Conservation (phyloP, 192 early-diverging fungal genomes). For the Chytriomyces sp. region DNA sequence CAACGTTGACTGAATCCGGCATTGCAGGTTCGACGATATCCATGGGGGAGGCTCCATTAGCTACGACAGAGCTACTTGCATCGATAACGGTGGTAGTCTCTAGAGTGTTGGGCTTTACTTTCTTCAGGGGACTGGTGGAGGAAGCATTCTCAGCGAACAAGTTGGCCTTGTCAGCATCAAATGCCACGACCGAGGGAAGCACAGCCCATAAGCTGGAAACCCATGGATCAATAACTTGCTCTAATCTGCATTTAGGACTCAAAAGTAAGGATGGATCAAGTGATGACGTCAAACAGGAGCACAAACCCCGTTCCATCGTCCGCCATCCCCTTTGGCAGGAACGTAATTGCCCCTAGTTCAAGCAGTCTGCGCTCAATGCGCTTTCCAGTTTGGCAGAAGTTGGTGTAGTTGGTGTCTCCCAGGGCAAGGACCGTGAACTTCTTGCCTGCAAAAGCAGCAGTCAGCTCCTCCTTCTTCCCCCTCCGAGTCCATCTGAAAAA, state of each 20-base stretch:
- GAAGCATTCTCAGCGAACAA: slow-evolving; percentile 23
- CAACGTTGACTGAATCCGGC: slow-evolving; percentile 1
- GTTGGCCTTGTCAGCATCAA: slow-evolving; percentile 40
- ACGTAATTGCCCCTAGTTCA: slow-evolving; percentile 72
- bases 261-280: not conserved
- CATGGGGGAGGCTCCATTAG: not conserved
- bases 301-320: slow-evolving; percentile 88
- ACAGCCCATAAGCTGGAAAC: slow-evolving; percentile 78
- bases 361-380: slow-evolving; percentile 75
- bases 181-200: slow-evolving; percentile 56
- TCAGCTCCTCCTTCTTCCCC: slow-evolving; percentile 43
- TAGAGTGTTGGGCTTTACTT: not conserved
- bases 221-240: slow-evolving; percentile 91
- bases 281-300: not conserved
- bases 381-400: slow-evolving; percentile 87
- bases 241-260: slow-evolving; percentile 54
- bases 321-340: slow-evolving; percentile 79
- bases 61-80: not conserved
- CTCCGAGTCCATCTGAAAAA: slow-evolving; percentile 82
- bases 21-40: not conserved
- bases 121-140: not conserved
- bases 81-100: not conserved
- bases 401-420: slow-evolving; percentile 93
- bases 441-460: slow-evolving; percentile 64
- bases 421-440: slow-evolving; percentile 62